Evolutionary conservation across 2,329 filamentous ascomycete species (phyloP), one percentile per base, ranked within the genome.

Genomic region (Blastomyces percursus): DNA sequence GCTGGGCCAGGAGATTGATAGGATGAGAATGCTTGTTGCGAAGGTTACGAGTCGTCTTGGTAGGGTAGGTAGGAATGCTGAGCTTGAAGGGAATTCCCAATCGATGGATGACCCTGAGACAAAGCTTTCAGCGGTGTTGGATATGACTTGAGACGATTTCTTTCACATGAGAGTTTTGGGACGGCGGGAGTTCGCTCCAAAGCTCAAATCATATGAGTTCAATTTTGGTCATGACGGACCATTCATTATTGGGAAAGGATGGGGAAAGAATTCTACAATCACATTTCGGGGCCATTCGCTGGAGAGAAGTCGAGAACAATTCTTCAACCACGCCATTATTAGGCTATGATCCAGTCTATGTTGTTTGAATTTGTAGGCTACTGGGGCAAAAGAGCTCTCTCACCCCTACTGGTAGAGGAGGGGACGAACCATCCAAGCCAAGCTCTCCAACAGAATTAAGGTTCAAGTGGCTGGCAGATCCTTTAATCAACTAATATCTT

Each of bases 1-100:
- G 62, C 71, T 84, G 59, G 74, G 74, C 14, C 71, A 74, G 19
- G 81, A 84, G 67, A 63, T 84, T 63, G 76, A 77, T 58, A 79
- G 77, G 68, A 81, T 79, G 72, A 73, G 77, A 61, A 78, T 78
- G 69, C 69, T 80, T 56, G 70, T 78, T 59, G 77, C 77, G 35
- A 72, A 77, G 50, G 77, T 78, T 32, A 73, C 72, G 27, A 74
- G 71, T 35, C 71, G 74, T 56, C 67, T 79, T 60, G 67, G 67
- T 9, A 59, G 42, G 24, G 62, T 63, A 32, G 62, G 61, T 30
- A 57, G 65, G 24, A 58, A 56, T 32, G 61, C 64, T 24, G 69
- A 69, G 44, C 64, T 60, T 30, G 56, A 57, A 50, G 65, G 21
- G n/a, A 27, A 16, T 16, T 40, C 54, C 54, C 54, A 57, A 35